Percentiles rank a stretch among this genome's conserved stretches.
These are phyloP conservation scores for Cryphonectria radicalis DNA, from an alignment of 2,329 filamentous ascomycete species.

Conservation along the genomic window DNA sequence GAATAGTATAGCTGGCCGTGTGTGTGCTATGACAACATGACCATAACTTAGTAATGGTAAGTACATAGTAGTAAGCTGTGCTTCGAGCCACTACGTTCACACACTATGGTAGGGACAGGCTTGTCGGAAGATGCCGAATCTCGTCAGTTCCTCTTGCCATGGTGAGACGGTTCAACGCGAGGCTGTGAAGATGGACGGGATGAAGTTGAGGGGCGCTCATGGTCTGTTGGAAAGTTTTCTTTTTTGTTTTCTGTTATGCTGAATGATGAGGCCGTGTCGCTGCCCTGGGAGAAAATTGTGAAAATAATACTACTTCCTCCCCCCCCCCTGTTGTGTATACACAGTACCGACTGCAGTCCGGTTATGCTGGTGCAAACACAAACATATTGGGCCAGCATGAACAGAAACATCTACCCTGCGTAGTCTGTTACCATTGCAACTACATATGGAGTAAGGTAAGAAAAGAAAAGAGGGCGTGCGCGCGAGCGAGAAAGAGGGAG, in stretches of 20 bases:
- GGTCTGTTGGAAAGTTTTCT: background rate
- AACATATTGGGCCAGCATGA: background rate
- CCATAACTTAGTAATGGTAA: background rate
- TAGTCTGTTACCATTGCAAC: background rate
- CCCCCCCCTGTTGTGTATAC: background rate
- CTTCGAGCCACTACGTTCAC: too few species aligned
- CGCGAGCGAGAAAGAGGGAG: background rate
- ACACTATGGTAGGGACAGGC: background rate
- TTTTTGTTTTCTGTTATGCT: background rate
- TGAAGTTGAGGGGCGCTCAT: background rate
- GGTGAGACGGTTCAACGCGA: background rate
- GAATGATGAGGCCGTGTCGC: too few species aligned
- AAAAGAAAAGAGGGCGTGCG: background rate
- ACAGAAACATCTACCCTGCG: background rate
- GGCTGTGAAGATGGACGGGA: background rate
- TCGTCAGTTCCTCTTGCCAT: background rate
- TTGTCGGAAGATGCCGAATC: conserved; percentile 8
- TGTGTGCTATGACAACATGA: background rate
- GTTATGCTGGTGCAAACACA: background rate
- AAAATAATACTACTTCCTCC: too few species aligned
- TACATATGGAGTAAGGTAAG: too few species aligned
- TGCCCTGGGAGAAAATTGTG: too few species aligned
- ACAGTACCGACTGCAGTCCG: background rate
- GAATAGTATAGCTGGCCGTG: background rate
- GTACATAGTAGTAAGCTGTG: background rate